phyloP scores from a whole-genome alignment of 176 grass and related monocot genomes.

The Carex scoparia region DNA sequence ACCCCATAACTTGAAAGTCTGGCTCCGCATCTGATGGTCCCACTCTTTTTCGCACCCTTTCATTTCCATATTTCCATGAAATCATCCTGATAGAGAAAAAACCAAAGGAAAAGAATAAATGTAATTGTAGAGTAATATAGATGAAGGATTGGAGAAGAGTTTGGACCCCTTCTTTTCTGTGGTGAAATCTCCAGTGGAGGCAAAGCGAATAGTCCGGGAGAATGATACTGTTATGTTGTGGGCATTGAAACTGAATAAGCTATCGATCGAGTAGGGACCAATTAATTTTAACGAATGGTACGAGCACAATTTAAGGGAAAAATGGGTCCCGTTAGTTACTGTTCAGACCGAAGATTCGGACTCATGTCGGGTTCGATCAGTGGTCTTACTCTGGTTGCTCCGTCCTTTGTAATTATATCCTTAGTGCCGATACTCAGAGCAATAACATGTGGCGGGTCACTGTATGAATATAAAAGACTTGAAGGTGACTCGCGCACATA shows the following conservation, averaged over 20 bases:
- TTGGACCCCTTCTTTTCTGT: background rate
- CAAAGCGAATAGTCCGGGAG: slow-evolving; percentile 15
- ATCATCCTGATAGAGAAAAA: background rate
- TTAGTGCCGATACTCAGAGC: background rate
- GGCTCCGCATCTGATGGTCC: no score
- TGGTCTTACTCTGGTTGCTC: background rate
- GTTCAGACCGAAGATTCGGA: slow-evolving; percentile 2
- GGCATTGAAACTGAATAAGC: slow-evolving; percentile 6
- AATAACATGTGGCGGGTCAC: background rate
- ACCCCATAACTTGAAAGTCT: no score
- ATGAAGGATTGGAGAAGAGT: background rate
- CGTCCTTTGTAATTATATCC: background rate
- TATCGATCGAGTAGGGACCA: background rate
- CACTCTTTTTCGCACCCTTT: no score
- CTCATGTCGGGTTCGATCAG: slow-evolving; percentile 10
- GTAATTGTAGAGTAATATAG: background rate
- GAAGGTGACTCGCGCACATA: background rate
- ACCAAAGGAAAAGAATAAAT: background rate
- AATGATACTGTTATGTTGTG: slow-evolving; percentile 20
- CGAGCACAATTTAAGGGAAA: background rate
- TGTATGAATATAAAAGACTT: no score
- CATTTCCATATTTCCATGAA: no score
- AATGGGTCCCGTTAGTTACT: slow-evolving; percentile 2
- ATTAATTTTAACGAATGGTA: slow-evolving; percentile 13
- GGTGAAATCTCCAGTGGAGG: slow-evolving; percentile 1